Conservation (phyloP, 1,284 basidiomycete species). For the Ustilago hordei region DNA sequence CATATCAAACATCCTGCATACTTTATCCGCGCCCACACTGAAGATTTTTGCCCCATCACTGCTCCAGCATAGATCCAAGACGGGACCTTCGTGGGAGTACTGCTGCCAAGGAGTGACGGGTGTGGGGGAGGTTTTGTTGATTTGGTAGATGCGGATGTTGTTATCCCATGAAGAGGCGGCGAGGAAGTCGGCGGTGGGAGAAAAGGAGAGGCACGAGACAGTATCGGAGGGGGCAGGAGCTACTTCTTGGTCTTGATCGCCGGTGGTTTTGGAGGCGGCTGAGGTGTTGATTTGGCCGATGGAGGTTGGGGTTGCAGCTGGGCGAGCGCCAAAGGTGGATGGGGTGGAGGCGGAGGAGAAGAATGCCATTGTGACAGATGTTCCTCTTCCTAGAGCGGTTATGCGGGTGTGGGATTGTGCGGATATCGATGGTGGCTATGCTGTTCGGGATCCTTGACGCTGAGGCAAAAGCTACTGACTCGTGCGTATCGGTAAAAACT, state of each 20-base stretch:
- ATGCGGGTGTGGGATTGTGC: background rate
- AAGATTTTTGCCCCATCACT: constrained; percentile 84
- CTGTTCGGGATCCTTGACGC: background rate
- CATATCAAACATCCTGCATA: constrained; percentile 83
- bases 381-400: background rate
- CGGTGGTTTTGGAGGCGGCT: constrained; percentile 50
- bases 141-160: constrained; percentile 74
- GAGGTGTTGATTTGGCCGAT: constrained; percentile 50
- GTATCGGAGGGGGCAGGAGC: constrained; percentile 70
- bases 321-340: constrained; percentile 52
- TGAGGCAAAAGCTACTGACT: background rate
- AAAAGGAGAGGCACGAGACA: constrained; percentile 68
- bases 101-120: constrained; percentile 73
- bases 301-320: constrained; percentile 34
- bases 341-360: constrained; percentile 57
- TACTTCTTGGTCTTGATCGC: constrained; percentile 78
- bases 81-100: constrained; percentile 85
- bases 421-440: background rate
- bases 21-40: constrained; percentile 88
- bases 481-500: background rate
- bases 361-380: constrained; percentile 48
- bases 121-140: constrained; percentile 77
- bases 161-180: constrained; percentile 71
- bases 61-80: constrained; percentile 85
- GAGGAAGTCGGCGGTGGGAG: constrained; percentile 70